A percentile compares a stretch with the other conserved stretches of the same genome.
Conservation (phyloP, 768 basidiomycete species). For the Leccinum fibrillosum region DNA sequence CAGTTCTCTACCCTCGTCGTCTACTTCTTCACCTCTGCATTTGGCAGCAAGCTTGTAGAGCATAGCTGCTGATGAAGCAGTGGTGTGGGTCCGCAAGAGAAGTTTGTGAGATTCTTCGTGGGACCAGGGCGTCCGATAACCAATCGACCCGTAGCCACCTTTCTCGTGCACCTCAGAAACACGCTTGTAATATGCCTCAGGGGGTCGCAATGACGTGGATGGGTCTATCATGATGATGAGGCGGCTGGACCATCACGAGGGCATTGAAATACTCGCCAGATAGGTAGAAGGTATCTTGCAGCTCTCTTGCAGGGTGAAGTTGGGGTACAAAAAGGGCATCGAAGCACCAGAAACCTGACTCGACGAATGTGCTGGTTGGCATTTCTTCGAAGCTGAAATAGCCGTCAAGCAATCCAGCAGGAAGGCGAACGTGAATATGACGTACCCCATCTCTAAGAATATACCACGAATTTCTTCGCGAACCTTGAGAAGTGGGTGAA, state of each 20-base stretch:
- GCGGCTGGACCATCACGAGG: background rate
- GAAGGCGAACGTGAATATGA: constrained; percentile 1
- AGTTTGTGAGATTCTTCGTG: constrained; percentile 89
- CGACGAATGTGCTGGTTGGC: constrained; percentile 94
- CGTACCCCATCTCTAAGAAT: constrained; percentile 98
- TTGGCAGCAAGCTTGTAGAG: constrained; percentile 88
- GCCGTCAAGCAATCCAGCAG: background rate
- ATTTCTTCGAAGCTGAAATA: constrained; percentile 88
- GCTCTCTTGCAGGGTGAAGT: constrained; percentile 95
- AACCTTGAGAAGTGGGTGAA: constrained; percentile 96
- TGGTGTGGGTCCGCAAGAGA: constrained; percentile 94
- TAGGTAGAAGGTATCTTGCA: constrained; percentile 98
- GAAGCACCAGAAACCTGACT: constrained; percentile 99
- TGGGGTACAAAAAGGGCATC: constrained; percentile 98
- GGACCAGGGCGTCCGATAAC: constrained; percentile 97
- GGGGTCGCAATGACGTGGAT: constrained; percentile 66
- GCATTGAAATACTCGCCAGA: constrained; percentile 55
- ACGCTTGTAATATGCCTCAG: constrained; percentile 78
- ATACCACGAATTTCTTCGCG: constrained; percentile 96
- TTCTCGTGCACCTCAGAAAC: constrained; percentile 82
- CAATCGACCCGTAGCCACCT: constrained; percentile 88
- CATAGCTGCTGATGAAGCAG: constrained; percentile 91
- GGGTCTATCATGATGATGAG: constrained; percentile 58
- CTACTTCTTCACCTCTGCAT: constrained; percentile 59
- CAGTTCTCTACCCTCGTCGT: constrained; percentile 31